phyloP scores from a whole-genome alignment of 2,329 filamentous ascomycete genomes.

The Trichophyton verrucosum region DNA sequence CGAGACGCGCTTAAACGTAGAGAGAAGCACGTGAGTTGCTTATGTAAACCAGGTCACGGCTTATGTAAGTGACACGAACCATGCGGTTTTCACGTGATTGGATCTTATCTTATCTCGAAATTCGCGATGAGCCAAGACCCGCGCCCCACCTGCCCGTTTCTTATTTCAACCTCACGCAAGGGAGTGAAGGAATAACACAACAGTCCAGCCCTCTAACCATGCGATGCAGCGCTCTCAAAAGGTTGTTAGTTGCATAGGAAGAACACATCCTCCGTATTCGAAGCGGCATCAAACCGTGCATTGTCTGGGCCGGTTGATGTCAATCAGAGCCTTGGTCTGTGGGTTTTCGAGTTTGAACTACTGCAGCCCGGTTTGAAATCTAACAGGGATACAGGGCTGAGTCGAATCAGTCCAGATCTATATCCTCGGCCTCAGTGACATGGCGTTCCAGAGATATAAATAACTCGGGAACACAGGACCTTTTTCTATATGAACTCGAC shows the following conservation, averaged over 20 bases:
- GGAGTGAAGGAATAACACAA: neutral
- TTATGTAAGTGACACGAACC: neutral
- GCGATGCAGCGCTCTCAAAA: neutral
- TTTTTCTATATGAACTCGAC: constrained; percentile 1
- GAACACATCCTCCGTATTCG: neutral
- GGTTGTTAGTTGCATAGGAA: neutral
- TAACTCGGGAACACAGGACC: neutral
- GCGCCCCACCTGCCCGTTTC: neutral
- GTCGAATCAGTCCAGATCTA: neutral
- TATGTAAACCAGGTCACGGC: neutral
- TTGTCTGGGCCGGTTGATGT: neutral
- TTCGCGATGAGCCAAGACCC: neutral
- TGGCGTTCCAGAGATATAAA: neutral
- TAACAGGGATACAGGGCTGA: neutral
- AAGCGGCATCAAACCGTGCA: neutral
- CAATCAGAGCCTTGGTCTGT: neutral
- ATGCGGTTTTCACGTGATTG: neutral
- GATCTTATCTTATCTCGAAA: neutral
- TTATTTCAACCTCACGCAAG: neutral
- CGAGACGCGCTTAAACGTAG: neutral
- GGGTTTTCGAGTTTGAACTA: neutral
- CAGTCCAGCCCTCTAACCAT: neutral
- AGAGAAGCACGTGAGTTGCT: neutral
- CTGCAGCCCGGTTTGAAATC: neutral
- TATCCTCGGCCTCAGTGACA: neutral